Evolutionary conservation across 2,329 filamentous ascomycete genomes (phyloP).

Genomic region (Rhytidhysteron rufulum): DNA sequence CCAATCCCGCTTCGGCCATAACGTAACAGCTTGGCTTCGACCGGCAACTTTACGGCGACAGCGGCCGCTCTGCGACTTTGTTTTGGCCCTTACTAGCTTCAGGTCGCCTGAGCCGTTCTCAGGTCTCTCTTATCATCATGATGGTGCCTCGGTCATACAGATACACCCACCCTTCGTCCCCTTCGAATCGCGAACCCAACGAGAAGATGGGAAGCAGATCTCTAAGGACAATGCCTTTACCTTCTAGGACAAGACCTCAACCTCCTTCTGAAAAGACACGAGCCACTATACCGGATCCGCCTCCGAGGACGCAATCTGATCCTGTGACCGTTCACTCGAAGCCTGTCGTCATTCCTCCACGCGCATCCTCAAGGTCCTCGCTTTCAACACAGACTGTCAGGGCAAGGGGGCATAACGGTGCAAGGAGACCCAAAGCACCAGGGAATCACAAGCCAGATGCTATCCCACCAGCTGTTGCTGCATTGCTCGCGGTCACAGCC

Average conservation of each 20-base stretch:
- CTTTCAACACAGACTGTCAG: slow-evolving; percentile 29
- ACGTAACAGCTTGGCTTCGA: slow-evolving; percentile 26
- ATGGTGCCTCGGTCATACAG: slow-evolving; percentile 46
- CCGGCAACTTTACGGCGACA: slow-evolving; percentile 22
- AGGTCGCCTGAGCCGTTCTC: slow-evolving; percentile 12
- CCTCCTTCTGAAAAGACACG: slow-evolving; percentile 8
- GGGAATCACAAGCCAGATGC: slow-evolving; percentile 41
- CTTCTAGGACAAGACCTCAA: not conserved
- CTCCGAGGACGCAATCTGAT: slow-evolving; percentile 12
- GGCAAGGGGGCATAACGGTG: slow-evolving; percentile 26
- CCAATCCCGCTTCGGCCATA: slow-evolving; percentile 34
- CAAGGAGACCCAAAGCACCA: slow-evolving; percentile 19
- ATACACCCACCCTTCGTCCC: slow-evolving; percentile 34
- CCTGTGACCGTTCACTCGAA: slow-evolving; percentile 32
- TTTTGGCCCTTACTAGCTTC: not conserved
- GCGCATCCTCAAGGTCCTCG: slow-evolving; percentile 24
- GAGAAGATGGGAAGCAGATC: slow-evolving; percentile 31
- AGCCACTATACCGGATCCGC: slow-evolving; percentile 7
- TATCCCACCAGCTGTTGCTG: slow-evolving; percentile 54
- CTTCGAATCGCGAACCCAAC: slow-evolving; percentile 14
- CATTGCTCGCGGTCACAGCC: slow-evolving; percentile 56
- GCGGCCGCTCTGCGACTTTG: not conserved
- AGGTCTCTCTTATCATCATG: slow-evolving; percentile 29
- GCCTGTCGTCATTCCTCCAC: slow-evolving; percentile 40
- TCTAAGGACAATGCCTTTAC: slow-evolving; percentile 12